Conservation (phyloP, 2,329 filamentous ascomycete genomes). For the Aureobasidium uvarum region DNA sequence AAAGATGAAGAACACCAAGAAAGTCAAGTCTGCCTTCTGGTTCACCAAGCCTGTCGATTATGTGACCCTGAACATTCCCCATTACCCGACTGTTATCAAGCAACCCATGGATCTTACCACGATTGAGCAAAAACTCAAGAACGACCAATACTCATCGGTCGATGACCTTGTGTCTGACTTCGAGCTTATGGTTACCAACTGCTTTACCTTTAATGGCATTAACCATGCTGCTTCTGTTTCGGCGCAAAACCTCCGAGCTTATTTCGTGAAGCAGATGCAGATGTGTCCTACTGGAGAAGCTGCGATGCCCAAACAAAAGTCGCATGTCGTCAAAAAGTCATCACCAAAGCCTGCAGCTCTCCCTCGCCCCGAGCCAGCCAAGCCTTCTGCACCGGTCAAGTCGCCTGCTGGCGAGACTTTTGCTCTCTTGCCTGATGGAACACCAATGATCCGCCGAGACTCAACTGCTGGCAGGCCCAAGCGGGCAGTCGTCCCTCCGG, state of each 20-base stretch:
- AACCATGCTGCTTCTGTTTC: constrained; percentile 70
- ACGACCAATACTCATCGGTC: constrained; percentile 65
- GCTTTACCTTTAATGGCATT: constrained; percentile 76
- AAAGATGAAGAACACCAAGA: constrained; percentile 73
- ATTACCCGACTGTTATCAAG: constrained; percentile 68
- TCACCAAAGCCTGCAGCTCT: constrained; percentile 37
- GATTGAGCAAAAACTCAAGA: constrained; percentile 77
- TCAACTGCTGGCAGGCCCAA: constrained; percentile 84
- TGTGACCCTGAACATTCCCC: constrained; percentile 71
- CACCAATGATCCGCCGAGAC: constrained; percentile 80
- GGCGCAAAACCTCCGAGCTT: constrained; percentile 60
- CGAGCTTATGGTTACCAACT: constrained; percentile 74
- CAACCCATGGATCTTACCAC: constrained; percentile 80
- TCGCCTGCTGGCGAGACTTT: constrained; percentile 59
- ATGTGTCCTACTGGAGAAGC: constrained; percentile 58
- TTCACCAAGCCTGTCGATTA: constrained; percentile 77
- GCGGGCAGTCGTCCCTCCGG: constrained; percentile 88
- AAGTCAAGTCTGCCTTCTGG: constrained; percentile 73
- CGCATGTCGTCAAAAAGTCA: constrained; percentile 56
- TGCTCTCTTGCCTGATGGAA: constrained; percentile 72
- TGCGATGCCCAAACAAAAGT: constrained; percentile 52
- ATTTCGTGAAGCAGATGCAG: constrained; percentile 60
- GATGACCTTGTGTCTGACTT: constrained; percentile 73
- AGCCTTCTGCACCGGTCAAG: constrained; percentile 46
- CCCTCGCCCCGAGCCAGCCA: constrained; percentile 29